Conservation (phyloP, 2,329 filamentous ascomycete genomes). For the Magnaporthiopsis poae region DNA sequence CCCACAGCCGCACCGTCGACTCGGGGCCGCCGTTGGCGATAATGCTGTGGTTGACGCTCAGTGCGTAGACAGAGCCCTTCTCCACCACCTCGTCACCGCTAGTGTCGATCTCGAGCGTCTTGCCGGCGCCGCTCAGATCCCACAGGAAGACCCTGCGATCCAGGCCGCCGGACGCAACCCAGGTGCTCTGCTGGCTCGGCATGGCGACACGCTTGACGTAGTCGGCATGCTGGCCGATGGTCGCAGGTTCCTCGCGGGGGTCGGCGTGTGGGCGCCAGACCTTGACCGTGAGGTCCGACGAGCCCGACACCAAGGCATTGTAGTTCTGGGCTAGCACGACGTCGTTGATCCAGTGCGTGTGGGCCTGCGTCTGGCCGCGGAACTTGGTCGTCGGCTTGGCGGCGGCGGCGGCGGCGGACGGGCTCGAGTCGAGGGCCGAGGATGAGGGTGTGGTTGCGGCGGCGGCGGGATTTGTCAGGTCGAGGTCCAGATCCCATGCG, state of each 20-base stretch:
- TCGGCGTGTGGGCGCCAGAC: slow-evolving; percentile 72
- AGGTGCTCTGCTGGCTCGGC: slow-evolving; percentile 53
- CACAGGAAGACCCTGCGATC: slow-evolving; percentile 87
- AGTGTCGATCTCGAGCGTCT: slow-evolving; percentile 77
- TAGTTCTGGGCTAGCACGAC: slow-evolving; percentile 72
- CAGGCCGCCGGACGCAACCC: slow-evolving; percentile 88
- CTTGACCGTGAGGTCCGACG: slow-evolving; percentile 88
- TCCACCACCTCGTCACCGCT: slow-evolving; percentile 72
- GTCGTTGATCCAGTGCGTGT: slow-evolving; percentile 95
- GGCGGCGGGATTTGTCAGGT: slow-evolving; percentile 33
- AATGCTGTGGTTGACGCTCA: slow-evolving; percentile 69
- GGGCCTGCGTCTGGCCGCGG: slow-evolving; percentile 57
- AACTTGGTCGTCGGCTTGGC: slow-evolving; percentile 44
- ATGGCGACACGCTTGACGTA: slow-evolving; percentile 92
- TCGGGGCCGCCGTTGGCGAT: slow-evolving; percentile 90
- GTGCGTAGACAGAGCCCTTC: slow-evolving; percentile 90
- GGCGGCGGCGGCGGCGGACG: slow-evolving; percentile 22
- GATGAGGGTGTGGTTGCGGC: slow-evolving; percentile 18
- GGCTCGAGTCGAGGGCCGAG: slow-evolving; percentile 14
- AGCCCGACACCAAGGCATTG: slow-evolving; percentile 73
- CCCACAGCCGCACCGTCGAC: slow-evolving; percentile 85
- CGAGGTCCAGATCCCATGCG: slow-evolving; percentile 80
- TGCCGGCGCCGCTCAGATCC: slow-evolving; percentile 81
- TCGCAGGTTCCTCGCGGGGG: slow-evolving; percentile 57
- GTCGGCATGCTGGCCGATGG: slow-evolving; percentile 86